A percentile compares a stretch with the other conserved stretches of the same genome.
phyloP scores from a whole-genome alignment of 768 basidiomycete genomes.

The Psilocybe cubensis region DNA sequence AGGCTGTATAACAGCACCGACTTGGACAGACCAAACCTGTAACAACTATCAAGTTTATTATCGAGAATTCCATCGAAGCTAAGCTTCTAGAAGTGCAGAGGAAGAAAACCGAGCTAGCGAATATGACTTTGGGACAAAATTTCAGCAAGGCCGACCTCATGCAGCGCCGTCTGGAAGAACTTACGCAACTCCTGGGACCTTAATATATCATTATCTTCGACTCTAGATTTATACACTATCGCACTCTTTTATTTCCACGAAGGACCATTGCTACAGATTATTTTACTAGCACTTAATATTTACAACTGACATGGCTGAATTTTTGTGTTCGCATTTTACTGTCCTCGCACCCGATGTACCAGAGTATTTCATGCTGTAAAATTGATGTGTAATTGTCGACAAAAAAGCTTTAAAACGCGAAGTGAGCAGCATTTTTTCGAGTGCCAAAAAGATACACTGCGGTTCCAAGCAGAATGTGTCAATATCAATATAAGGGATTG shows the following conservation, averaged over 20 bases:
- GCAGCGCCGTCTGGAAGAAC: slow-evolving; percentile 87
- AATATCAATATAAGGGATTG: no score
- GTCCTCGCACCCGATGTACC: not conserved
- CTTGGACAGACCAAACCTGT: slow-evolving; percentile 94
- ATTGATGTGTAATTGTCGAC: not conserved
- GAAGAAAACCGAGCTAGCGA: slow-evolving; percentile 93
- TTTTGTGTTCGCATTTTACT: slow-evolving; percentile 1
- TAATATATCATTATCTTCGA: slow-evolving; percentile 32
- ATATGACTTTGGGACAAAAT: slow-evolving; percentile 88
- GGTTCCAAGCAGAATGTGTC: no score
- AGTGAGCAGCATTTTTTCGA: slow-evolving; percentile 73
- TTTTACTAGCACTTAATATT: slow-evolving; percentile 12
- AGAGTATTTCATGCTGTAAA: not conserved
- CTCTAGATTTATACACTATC: slow-evolving; percentile 24
- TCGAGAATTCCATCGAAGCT: slow-evolving; percentile 92
- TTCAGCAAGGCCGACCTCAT: slow-evolving; percentile 88
- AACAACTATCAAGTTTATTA: slow-evolving; percentile 90
- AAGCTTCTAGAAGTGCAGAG: slow-evolving; percentile 90
- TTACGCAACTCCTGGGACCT: slow-evolving; percentile 72
- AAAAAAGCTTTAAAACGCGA: slow-evolving; percentile 66
- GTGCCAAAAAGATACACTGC: slow-evolving; percentile 78
- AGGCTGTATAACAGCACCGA: slow-evolving; percentile 68
- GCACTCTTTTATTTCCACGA: slow-evolving; percentile 21
- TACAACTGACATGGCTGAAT: slow-evolving; percentile 4
- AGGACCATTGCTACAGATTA: slow-evolving; percentile 13